phyloP scores from a whole-genome alignment of 73 alveolate genomes.

The Blepharisma japonicum region DNA sequence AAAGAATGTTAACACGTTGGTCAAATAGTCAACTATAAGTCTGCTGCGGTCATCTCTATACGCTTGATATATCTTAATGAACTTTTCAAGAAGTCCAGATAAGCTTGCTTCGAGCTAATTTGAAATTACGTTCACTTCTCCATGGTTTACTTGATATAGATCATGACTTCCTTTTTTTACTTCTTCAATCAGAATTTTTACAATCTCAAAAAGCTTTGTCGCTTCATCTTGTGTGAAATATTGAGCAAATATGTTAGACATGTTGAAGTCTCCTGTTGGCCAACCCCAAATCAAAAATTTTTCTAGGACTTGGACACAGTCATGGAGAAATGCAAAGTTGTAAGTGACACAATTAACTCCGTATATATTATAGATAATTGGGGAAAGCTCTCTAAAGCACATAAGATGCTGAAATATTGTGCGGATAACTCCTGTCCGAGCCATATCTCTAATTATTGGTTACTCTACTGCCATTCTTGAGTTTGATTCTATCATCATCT shows the following conservation, averaged over 20 bases:
- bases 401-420: neutral
- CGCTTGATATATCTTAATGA: neutral
- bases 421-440: neutral
- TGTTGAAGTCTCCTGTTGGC: neutral
- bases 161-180: conserved; percentile 6
- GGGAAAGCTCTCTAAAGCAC: neutral
- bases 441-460: conserved; percentile 3
- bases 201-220: neutral
- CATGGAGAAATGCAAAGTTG: neutral
- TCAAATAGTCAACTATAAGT: neutral
- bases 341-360: neutral
- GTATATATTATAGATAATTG: neutral
- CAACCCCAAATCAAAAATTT: neutral
- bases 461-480: conserved; percentile 10
- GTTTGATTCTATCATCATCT: neutral
- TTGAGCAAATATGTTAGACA: neutral
- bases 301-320: conserved; percentile 2
- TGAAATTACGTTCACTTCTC: conserved; percentile 6
- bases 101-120: neutral
- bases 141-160: neutral
- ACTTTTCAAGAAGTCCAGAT: neutral
- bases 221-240: neutral
- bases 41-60: neutral
- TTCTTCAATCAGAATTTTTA: neutral
- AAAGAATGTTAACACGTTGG: neutral